phyloP scores from a whole-genome alignment of 2,329 filamentous ascomycete genomes.

The Colletotrichum filicis region DNA sequence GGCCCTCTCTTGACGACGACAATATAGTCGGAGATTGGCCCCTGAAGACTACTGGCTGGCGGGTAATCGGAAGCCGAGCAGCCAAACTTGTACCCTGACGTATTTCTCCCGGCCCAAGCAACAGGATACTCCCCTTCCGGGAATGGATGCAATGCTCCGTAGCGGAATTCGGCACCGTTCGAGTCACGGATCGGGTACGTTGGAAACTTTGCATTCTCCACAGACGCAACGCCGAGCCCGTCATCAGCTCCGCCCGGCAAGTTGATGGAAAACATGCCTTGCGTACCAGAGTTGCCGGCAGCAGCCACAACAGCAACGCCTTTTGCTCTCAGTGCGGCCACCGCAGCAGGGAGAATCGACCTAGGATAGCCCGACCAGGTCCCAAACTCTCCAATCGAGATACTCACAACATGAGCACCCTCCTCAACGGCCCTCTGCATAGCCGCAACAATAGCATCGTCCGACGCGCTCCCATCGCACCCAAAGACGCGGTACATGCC shows the following conservation, averaged over 20 bases:
- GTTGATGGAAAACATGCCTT: constrained; percentile 60
- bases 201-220: constrained; percentile 54
- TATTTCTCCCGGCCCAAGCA: background rate
- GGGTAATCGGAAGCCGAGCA: constrained; percentile 18
- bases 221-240: constrained; percentile 60
- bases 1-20: constrained; percentile 7
- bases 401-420: constrained; percentile 42
- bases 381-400: constrained; percentile 38
- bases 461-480: constrained; percentile 33
- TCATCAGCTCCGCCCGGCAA: constrained; percentile 58
- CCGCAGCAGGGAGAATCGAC: constrained; percentile 48
- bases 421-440: constrained; percentile 41
- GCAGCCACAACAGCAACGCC: constrained; percentile 64
- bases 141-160: constrained; percentile 28
- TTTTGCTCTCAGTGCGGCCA: constrained; percentile 61
- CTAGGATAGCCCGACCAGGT: constrained; percentile 17
- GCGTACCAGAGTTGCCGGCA: constrained; percentile 59
- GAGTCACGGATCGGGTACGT: constrained; percentile 19
- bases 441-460: constrained; percentile 40
- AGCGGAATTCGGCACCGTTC: constrained; percentile 16
- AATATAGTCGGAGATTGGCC: background rate
- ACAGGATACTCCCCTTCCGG: constrained; percentile 21
- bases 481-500: constrained; percentile 39
- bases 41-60: background rate
- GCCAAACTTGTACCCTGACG: background rate